Evolutionary conservation across 2,329 filamentous ascomycete genomes (phyloP).

Genomic region (Pezicula rhizophila): DNA sequence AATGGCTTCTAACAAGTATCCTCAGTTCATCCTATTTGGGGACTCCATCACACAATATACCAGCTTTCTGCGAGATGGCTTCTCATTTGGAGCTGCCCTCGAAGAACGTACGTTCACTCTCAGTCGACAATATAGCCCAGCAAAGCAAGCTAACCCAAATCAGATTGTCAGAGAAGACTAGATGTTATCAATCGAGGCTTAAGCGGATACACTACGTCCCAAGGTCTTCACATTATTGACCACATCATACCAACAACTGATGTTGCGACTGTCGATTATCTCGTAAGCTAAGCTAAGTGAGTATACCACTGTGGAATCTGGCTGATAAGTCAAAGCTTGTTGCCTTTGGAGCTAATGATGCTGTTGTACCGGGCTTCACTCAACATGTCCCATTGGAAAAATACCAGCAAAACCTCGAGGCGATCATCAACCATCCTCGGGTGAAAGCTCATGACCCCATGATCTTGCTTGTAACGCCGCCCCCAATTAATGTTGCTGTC

Average conservation of each 20-base stretch:
- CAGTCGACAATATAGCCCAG: background rate
- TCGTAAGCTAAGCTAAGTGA: conserved; percentile 43
- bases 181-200: conserved; percentile 88
- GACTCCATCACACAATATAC: conserved; percentile 79
- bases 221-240: conserved; percentile 64
- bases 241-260: conserved; percentile 63
- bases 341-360: conserved; percentile 88
- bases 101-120: conserved; percentile 17
- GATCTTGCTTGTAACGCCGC: conserved; percentile 74
- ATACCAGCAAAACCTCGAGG: conserved; percentile 67
- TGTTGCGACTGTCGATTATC: conserved; percentile 57
- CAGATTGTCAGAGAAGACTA: conserved; percentile 68
- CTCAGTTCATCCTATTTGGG: conserved; percentile 78
- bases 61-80: conserved; percentile 56
- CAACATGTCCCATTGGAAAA: conserved; percentile 74
- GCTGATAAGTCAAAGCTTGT: conserved; percentile 34
- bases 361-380: conserved; percentile 58
- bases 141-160: conserved; percentile 6
- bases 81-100: conserved; percentile 68
- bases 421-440: conserved; percentile 66
- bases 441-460: conserved; percentile 65
- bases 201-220: conserved; percentile 72
- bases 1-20: conserved; percentile 37
- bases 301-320: background rate
- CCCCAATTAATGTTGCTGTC: conserved; percentile 61